Conservation (phyloP, 345 rosid genomes). For the Camelina neglecta region DNA sequence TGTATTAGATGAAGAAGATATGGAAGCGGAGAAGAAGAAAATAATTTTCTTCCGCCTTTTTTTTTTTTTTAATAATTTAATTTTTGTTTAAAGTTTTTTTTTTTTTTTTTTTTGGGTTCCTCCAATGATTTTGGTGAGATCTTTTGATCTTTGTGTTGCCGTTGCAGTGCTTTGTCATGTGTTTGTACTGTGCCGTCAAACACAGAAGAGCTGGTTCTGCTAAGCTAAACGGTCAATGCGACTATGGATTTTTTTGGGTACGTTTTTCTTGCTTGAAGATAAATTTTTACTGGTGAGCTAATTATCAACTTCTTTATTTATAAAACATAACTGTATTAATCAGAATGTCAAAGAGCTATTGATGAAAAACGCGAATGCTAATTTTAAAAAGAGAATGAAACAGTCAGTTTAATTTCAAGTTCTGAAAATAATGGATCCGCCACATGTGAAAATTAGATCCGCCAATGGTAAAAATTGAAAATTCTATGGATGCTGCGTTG, state of each 20-base stretch:
- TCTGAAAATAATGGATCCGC: no score
- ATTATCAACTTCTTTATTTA: background rate
- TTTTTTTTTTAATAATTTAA: background rate
- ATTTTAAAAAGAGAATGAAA: no score
- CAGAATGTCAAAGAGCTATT: background rate
- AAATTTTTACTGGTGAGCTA: constrained; percentile 21
- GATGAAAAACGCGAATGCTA: background rate
- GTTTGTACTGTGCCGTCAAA: constrained; percentile 1
- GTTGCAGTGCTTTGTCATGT: no score
- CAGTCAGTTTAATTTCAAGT: no score
- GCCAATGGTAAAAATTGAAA: no score
- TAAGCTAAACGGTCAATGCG: constrained; percentile 39
- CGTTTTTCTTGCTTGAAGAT: background rate
- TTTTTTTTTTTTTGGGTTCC: background rate
- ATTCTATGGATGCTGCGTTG: no score
- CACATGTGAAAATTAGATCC: no score
- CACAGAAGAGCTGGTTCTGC: constrained; percentile 15
- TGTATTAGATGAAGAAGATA: constrained; percentile 36
- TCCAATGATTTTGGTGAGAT: background rate
- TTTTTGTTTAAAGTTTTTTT: background rate
- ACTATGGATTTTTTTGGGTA: background rate
- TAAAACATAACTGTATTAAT: no score
- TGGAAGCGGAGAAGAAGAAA: constrained; percentile 21
- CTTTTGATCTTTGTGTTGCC: background rate
- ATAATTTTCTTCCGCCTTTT: background rate